phyloP scores from a whole-genome alignment of 495 filamentous ascomycete genomes.

The Penicillium silybi region DNA sequence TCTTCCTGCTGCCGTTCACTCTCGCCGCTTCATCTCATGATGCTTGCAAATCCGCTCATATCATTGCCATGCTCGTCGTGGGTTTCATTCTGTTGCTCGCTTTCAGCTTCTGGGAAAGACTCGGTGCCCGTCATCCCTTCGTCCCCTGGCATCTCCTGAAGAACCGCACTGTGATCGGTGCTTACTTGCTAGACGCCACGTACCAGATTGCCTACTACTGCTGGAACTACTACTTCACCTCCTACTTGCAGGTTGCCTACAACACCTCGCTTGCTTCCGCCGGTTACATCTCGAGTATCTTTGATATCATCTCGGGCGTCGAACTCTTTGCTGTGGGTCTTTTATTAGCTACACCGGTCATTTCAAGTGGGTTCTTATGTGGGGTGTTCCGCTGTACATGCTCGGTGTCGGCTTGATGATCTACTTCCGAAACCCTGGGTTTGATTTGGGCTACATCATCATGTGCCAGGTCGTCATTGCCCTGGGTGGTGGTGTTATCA shows the following conservation, averaged over 20 bases:
- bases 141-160: constrained; percentile 52
- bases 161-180: constrained; percentile 59
- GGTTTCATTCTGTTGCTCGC: constrained; percentile 48
- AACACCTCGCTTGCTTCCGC: constrained; percentile 43
- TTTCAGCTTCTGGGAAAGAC: constrained; percentile 54
- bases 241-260: constrained; percentile 72
- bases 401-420: constrained; percentile 57
- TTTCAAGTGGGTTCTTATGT: constrained; percentile 51
- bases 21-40: constrained; percentile 39
- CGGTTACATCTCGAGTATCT: constrained; percentile 49
- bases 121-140: constrained; percentile 47
- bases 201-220: constrained; percentile 52
- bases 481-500: constrained; percentile 52
- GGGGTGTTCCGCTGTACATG: constrained; percentile 55
- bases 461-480: constrained; percentile 73
- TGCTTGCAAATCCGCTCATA: constrained; percentile 43
- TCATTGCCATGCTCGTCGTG: constrained; percentile 54
- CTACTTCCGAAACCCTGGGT: constrained; percentile 57
- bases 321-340: constrained; percentile 43
- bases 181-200: constrained; percentile 48
- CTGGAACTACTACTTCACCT: constrained; percentile 60
- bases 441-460: constrained; percentile 57
- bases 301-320: constrained; percentile 46
- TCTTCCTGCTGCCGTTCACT: constrained; percentile 58
- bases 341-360: constrained; percentile 51